These are phyloP conservation scores for Clathrus columnatus DNA, from an alignment of 768 basidiomycete genomes.

Conservation along the genomic window DNA sequence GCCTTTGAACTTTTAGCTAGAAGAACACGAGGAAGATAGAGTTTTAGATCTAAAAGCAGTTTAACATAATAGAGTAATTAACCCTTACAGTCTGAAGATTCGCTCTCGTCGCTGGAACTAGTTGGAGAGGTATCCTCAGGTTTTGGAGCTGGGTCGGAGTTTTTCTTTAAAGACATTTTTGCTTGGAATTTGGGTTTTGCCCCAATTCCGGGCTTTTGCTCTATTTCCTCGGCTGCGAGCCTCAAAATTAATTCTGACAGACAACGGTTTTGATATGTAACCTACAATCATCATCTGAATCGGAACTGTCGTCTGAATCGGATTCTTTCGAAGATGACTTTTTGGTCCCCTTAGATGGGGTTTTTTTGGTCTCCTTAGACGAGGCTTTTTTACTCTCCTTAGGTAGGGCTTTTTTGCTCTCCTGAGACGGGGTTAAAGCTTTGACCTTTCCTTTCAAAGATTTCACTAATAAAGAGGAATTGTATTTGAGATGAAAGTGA, in stretches of 20 bases:
- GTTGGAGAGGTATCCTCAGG: constrained; percentile 6
- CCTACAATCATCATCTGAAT: constrained; percentile 15
- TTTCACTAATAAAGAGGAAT: neutral
- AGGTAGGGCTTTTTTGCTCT: constrained; percentile 13
- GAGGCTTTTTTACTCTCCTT: constrained; percentile 22
- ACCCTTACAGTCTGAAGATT: constrained; percentile 24
- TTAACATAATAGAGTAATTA: constrained; percentile 2
- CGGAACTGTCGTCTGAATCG: constrained; percentile 20
- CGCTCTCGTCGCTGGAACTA: constrained; percentile 11
- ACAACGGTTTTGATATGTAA: neutral
- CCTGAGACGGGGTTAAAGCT: too few relatives aligned
- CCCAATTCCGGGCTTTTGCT: neutral
- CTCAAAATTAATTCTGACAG: neutral
- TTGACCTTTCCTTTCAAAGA: neutral
- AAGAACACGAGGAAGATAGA: neutral
- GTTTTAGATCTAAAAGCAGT: neutral
- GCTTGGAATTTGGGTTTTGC: neutral
- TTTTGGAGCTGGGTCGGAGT: neutral
- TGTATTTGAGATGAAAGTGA: neutral
- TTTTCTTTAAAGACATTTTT: neutral
- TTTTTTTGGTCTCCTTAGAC: constrained; percentile 13
- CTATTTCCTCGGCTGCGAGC: neutral
- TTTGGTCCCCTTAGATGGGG: constrained; percentile 21
- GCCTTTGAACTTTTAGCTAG: neutral
- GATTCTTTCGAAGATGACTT: constrained; percentile 16